A percentile compares a stretch with the other conserved stretches of the same genome.
Conservation (phyloP, 2,329 filamentous ascomycete species). For the Apiospora rasikravindrae region DNA sequence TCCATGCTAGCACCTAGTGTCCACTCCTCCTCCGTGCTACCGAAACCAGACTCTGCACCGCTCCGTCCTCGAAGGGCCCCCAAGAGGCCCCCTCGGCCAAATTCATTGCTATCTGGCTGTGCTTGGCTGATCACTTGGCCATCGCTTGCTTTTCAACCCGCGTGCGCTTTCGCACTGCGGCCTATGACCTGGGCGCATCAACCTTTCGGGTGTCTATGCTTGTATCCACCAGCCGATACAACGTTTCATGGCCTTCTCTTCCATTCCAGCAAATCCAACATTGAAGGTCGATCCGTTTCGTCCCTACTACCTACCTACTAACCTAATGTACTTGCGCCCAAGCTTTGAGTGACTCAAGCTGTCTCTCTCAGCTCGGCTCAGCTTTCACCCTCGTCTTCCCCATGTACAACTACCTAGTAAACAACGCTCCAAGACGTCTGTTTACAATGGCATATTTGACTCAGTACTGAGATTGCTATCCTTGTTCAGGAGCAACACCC, state of each 20-base stretch:
- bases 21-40: neutral
- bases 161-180: conserved; percentile 1
- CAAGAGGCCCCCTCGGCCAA: conserved; percentile 1
- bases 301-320: neutral
- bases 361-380: neutral
- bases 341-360: neutral
- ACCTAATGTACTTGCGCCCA: neutral
- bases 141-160: neutral
- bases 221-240: conserved; percentile 12
- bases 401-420: neutral
- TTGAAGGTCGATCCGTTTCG: neutral
- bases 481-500: neutral
- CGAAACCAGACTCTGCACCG: conserved; percentile 7
- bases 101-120: neutral
- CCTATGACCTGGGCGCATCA: conserved; percentile 6
- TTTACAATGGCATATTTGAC: neutral
- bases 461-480: neutral
- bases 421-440: neutral
- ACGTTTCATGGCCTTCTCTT: conserved; percentile 5
- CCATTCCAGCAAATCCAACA: neutral
- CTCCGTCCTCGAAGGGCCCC: neutral
- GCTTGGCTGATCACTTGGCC: neutral
- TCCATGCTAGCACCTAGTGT: neutral
- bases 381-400: too few species aligned
- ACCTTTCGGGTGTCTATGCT: conserved; percentile 12